Base-by-base conservation (phyloP, 1,284 basidiomycete genomes). In the Cutaneotrichosporon daszewskae region DNA sequence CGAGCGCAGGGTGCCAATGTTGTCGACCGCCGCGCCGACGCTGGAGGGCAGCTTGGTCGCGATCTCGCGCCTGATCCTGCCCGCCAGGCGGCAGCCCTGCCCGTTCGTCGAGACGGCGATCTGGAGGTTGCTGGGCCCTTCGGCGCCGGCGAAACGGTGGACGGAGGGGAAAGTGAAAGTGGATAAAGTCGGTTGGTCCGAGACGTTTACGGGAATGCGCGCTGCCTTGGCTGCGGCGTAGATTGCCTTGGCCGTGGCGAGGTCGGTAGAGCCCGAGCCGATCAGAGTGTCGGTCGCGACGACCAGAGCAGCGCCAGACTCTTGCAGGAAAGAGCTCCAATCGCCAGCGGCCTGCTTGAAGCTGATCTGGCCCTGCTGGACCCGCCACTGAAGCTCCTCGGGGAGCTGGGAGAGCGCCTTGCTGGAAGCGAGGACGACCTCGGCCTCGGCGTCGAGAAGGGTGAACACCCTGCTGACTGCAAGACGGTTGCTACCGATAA, bases 41-140 rank as follows among this genome's bases (percentile, higher is more conserved):
- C 85, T 81, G 43, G 75, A 76, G 0, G 89, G 83, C 3, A 98
- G 72, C 26, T 77, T 77, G 0, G 83, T 74, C 3, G 94, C 82
- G 37, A 96, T 81, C 31, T 96, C 89, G 20, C 94, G 75, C 32
- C 82, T 79, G 28, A 98, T 74, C 10, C 92, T 77, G 2, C 82
- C 79, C 0, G 85, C 85, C 3, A 98, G 75, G 12, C 94, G 75
- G 61, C 94, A 97, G 1, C 92, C 94, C 48, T 85, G 79, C 0
- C 90, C 89, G 57, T 95, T 96, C 2, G 92, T 92, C 1, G 89
- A 88, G 1, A 97, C 79, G 0, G 85, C 87, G 11, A 98, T 72
- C 61, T 96, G 90, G 0, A 96, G 74, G 2, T 84, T 73, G 0
- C 79, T 80, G 5, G 78, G 72, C 13, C 59, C 61, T 34, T 48